Evolutionary conservation across 2,329 filamentous ascomycete species (phyloP).

Genomic region (Pseudogymnoascus sp.): DNA sequence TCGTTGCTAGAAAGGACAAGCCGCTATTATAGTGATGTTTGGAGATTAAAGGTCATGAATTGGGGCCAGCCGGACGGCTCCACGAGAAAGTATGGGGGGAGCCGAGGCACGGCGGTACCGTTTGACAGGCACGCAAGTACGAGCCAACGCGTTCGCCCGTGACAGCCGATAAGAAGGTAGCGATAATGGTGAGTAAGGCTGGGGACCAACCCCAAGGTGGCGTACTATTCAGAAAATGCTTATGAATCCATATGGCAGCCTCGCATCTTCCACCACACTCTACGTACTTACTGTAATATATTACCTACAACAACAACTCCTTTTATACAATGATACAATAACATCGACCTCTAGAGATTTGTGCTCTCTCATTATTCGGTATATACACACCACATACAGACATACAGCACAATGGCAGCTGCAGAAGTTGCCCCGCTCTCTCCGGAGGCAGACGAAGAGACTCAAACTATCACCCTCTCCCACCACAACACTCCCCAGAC

Average conservation of each 20-base stretch:
- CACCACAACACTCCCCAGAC: conserved; percentile 39
- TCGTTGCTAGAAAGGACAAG: neutral
- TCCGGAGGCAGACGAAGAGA: conserved; percentile 11
- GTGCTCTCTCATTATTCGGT: neutral
- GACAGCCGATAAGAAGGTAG: neutral
- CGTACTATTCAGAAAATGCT: conserved; percentile 1
- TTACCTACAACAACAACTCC: neutral
- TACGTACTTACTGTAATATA: neutral
- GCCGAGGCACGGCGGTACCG: conserved; percentile 2
- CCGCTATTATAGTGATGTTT: conserved; percentile 8
- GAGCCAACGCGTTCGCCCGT: neutral
- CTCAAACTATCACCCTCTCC: conserved; percentile 37
- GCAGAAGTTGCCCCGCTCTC: neutral
- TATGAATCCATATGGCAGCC: conserved; percentile 2
- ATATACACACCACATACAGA: neutral
- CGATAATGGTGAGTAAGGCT: conserved; percentile 1
- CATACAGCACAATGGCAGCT: conserved; percentile 2
- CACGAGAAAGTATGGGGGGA: conserved; percentile 8
- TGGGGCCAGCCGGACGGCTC: neutral
- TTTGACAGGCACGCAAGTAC: neutral
- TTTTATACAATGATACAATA: conserved; percentile 5
- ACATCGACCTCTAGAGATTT: neutral
- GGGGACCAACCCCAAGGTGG: neutral
- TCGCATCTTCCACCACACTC: neutral
- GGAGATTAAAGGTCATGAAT: neutral